Evolutionary conservation across 2,329 filamentous ascomycete species (phyloP).

Genomic region (Botrytis byssoidea): DNA sequence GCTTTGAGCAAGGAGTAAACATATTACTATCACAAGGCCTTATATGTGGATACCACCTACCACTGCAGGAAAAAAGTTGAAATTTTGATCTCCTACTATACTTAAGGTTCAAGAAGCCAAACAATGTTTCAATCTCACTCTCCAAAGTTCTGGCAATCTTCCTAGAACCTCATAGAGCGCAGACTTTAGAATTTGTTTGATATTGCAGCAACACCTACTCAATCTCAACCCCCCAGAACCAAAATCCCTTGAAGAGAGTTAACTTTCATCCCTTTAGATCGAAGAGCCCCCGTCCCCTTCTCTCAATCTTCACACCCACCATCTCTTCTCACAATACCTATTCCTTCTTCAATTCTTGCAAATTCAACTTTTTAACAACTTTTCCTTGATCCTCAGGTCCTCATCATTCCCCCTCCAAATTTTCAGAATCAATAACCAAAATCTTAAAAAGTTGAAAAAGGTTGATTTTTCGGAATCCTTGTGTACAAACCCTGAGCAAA

Average conservation of each 20-base stretch:
- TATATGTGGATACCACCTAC: not conserved
- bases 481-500: not conserved
- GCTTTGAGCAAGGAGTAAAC: not conserved
- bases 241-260: too few species aligned
- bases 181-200: not conserved
- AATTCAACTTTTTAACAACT: not conserved
- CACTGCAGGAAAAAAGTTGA: not conserved
- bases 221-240: not conserved
- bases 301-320: not conserved
- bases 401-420: not conserved
- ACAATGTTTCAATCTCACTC: not conserved
- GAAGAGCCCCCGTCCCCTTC: not conserved
- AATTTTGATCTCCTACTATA: not conserved
- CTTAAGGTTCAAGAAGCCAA: too few species aligned
- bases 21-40: not conserved
- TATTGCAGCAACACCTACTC: too few species aligned
- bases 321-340: not conserved
- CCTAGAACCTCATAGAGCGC: not conserved
- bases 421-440: not conserved
- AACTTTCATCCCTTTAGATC: not conserved
- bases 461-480: not conserved
- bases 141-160: not conserved
- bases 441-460: not conserved
- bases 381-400: not conserved
- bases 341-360: not conserved